Evolutionary conservation across 768 basidiomycete genomes (phyloP), one percentile per base, ranked within the genome.

Genomic region (Collybiopsis luxurians): DNA sequence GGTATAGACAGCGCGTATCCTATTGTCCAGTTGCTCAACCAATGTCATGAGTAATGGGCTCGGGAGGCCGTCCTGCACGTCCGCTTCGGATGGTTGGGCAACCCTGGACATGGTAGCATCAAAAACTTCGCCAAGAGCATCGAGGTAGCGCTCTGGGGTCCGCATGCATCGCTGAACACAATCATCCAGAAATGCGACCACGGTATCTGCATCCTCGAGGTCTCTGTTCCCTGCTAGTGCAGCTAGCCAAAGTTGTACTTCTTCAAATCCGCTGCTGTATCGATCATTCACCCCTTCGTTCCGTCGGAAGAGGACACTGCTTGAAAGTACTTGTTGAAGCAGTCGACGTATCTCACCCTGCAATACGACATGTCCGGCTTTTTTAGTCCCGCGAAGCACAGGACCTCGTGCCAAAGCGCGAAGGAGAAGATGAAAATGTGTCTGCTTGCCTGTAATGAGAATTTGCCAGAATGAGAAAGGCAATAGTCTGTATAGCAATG

Each of bases 101-200:
- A 36, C 26, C 24, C 39, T n/a, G 4, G 31, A 39, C 15, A 47
- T 36, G 13, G 9, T 31, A 23, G 38, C 49, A 5, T 53, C 64
- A 51, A 58, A 61, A 21, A 84, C 65, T 0, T 69, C 64, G 5
- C 78, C 67, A 59, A 86, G 70, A 23, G 86, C 86, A 63, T 97
- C 95, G 53, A 96, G 77, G 66, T 96, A 98, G 27, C 84, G 81
- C 67, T 94, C 90, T 0, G 93, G 91, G 2, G 87, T 89, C 69
- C 89, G 92, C 60, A 87, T 66, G 62, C 88, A 94, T 17, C 91
- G 79, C 56, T 89, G 86, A 2, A 90, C 77, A 64, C 93, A 96
- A 50, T 95, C 92, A 60, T 98, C 95, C 11, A 97, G 63, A 72
- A 97, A 94, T 0, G 70, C 57, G 17, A 89, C 72, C 26, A 87